phyloP scores from a whole-genome alignment of 768 basidiomycete genomes.

The Leccinellum rugosiceps region DNA sequence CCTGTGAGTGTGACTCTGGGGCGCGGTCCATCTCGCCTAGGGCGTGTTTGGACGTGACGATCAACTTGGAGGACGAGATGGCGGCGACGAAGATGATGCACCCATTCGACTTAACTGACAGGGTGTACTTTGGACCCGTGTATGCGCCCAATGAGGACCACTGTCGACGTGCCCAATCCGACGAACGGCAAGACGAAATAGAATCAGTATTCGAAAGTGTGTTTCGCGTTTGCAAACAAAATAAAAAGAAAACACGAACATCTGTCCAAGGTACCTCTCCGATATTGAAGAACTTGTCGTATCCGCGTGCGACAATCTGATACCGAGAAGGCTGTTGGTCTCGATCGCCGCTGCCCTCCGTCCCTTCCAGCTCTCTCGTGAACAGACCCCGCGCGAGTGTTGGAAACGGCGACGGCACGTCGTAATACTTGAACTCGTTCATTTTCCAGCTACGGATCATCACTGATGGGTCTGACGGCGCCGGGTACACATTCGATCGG shows the following conservation, averaged over 20 bases:
- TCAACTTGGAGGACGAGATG: conserved; percentile 65
- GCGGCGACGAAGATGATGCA: conserved; percentile 96
- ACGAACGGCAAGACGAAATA: background rate
- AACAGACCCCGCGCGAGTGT: conserved; percentile 94
- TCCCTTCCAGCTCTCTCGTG: conserved; percentile 46
- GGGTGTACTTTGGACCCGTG: conserved; percentile 73
- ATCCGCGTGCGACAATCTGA: conserved; percentile 83
- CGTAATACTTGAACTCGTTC: conserved; percentile 94
- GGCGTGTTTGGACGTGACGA: conserved; percentile 93
- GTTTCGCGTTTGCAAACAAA: background rate
- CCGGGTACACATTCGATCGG: conserved; percentile 51
- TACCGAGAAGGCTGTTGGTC: conserved; percentile 32
- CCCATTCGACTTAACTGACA: conserved; percentile 93
- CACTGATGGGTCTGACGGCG: conserved; percentile 54
- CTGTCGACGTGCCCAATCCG: conserved; percentile 37
- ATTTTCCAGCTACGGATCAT: conserved; percentile 89
- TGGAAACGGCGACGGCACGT: conserved; percentile 87
- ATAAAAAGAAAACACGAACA: conserved; percentile 44
- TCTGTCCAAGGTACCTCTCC: conserved; percentile 95
- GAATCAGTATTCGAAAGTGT: background rate
- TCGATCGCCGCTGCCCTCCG: conserved; percentile 19
- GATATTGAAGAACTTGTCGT: conserved; percentile 99
- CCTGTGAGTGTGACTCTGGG: conserved; percentile 68
- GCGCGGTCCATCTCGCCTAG: conserved; percentile 54
- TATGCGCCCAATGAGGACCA: conserved; percentile 71